Evolutionary conservation across 1,139 yeast genomes (phyloP), one percentile per base, ranked within the genome.

Genomic region (Magnusiomyces paraingens): DNA sequence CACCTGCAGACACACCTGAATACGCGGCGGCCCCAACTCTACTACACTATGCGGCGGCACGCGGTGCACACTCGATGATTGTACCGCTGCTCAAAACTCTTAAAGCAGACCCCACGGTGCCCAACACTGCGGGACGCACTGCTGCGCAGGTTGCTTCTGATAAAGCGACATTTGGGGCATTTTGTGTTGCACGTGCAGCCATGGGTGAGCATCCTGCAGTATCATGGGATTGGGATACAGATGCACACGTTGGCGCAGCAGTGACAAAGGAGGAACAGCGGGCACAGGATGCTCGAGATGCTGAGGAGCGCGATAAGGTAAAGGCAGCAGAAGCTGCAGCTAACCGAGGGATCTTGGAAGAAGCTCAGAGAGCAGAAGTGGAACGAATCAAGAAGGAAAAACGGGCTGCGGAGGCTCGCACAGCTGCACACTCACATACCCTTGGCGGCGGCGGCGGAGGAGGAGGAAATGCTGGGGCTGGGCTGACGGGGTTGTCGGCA

Each of bases 41-140:
- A 54, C 73, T 94, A 38, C 96, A 90, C 66, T 89, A 74, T 66
- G 94, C 96, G 0, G 73, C 97, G 0, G 74, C 83, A 3, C 75
- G 82, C 53, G 88, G 88, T 1, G 71, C 84, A 14, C 74, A 76
- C 47, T 88, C 84, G 60, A 83, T 90, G 77, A 82, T 88, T 3
- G 78, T 80, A 43, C 75, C 82, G 0, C 71, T 94, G 49, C 68
- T 93, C 39, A 74, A 78, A 11, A 83, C 80, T 53, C 69, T 87
- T 57, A 82, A 84, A 56, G 88, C 90, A 1, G 84, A 88, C 59
- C 95, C 96, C 0, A 73, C 83, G 0, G 58, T 79, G 1, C 57
- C 58, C 38, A 88, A 83, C 63, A 70, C 65, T 2, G 67, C 69
- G 21, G 87, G 85, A 0, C 82, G 79, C 59, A 81, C 91, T 0